Conservation (phyloP, 176 grass and related monocot genomes). For the Musa schizocarpa region DNA sequence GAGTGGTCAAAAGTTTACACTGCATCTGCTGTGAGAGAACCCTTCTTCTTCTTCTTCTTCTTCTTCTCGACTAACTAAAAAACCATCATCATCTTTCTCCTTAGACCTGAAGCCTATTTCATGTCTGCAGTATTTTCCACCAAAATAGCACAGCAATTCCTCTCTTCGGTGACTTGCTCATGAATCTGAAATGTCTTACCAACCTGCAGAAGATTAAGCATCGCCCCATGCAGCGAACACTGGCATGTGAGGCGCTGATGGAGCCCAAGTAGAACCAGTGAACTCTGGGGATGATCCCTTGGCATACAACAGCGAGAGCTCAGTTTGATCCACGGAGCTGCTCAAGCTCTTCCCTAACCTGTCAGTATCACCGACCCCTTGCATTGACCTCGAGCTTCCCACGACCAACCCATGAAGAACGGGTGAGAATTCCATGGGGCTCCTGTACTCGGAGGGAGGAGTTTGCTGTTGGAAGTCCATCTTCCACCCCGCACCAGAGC, state of each 20-base stretch:
- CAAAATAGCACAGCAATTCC: no score
- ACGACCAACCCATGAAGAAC: neutral
- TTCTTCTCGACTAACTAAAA: no score
- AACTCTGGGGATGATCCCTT: neutral
- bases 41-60: no score
- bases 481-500: neutral
- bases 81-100: no score
- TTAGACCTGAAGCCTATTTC: no score
- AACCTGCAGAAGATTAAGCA: neutral
- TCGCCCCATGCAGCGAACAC: slow-evolving; percentile 1
- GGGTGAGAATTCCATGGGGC: neutral
- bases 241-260: neutral
- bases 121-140: no score
- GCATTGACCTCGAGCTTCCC: neutral
- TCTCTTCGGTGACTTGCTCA: no score
- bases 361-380: neutral
- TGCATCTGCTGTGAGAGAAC: no score
- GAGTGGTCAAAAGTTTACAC: no score
- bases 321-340: neutral
- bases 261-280: neutral
- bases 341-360: neutral
- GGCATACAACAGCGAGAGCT: neutral
- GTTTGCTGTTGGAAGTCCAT: neutral
- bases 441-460: neutral
- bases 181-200: no score